Evolutionary conservation across 805 yeast genomes (phyloP), one percentile per base, ranked within the genome.

Genomic region (Kuraishia piskuri): DNA sequence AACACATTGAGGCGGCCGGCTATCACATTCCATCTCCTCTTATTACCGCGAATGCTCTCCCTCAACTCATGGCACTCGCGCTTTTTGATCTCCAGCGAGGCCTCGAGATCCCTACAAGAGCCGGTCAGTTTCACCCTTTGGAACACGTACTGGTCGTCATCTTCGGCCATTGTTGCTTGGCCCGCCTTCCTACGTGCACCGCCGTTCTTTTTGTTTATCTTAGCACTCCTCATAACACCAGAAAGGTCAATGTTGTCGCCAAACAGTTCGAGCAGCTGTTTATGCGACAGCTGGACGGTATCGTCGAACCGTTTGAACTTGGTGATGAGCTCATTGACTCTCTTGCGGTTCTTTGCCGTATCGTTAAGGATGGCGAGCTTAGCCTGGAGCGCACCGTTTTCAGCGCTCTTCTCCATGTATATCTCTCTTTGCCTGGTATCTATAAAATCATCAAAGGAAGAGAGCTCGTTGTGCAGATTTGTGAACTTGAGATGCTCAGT

Each of bases 251-350:
- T 51, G 1, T 66, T 68, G 19, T 57, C 57, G 1, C 63, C 65
- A 52, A 68, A 68, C 22, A 68, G 56, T n/a, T 56, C 45, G 7
- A 51, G 53, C 2, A 68, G 23, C 52, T 68, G 69, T 8, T 36
- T 45, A 48, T 53, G 56, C 2, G 61, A 53, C 46, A 68, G 48
- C 14, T 56, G 57, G 21, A 68, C 59, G 7, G 55, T 45, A 48
- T 61, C 59, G 0, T 62, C 55, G 21, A 58, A 56, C 21, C 53
- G 52, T 22, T 64, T 52, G 46, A 65, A 63, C 23, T 61, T 55
- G 44, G 56, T 58, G 22, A 67, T 60, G 1, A 61, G 56, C 12
- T 53, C 53, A 52, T 63, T 67, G 19, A 68, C 55, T 19, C 58
- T 57, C 26, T 57, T 56, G 40, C 70, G 55, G 50, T 59, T 62